These are phyloP conservation scores for Gossypium bickii DNA, from an alignment of 345 rosid species.

Conservation along the genomic window DNA sequence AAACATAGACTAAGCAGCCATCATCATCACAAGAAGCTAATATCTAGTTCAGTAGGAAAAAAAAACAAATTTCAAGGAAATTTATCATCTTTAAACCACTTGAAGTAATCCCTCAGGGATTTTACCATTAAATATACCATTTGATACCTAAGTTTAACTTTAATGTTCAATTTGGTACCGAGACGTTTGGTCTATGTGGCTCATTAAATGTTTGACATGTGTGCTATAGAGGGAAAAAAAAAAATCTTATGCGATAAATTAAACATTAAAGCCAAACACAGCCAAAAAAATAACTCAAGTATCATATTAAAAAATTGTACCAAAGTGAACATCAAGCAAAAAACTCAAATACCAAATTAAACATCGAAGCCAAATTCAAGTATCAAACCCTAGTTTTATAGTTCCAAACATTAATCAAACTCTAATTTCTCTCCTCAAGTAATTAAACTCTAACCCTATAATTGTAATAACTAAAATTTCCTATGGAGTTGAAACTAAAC, in stretches of 20 bases:
- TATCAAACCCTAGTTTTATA: not conserved
- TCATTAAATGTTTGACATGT: too few relatives aligned
- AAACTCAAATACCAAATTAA: too few relatives aligned
- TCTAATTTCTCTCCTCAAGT: not conserved
- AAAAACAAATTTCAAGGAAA: not conserved
- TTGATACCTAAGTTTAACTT: too few relatives aligned
- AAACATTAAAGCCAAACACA: too few relatives aligned
- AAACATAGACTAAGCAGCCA: not conserved
- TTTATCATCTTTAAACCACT: not conserved
- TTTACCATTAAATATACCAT: not conserved
- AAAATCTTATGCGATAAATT: too few relatives aligned
- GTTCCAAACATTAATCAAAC: not conserved
- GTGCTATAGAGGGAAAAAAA: too few relatives aligned
- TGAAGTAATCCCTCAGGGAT: not conserved
- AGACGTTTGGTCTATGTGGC: too few relatives aligned
- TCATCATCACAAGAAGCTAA: not conserved
- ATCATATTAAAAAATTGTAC: too few relatives aligned
- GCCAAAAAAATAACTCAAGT: too few relatives aligned
- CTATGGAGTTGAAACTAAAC: not conserved
- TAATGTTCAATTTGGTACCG: too few relatives aligned
- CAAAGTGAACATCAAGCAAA: too few relatives aligned
- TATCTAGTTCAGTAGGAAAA: not conserved
- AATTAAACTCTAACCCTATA: not conserved
- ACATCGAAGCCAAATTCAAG: too few relatives aligned
- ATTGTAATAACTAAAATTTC: not conserved